Conservation (phyloP, 306 rosid species). For the Corylus avellana region DNA sequence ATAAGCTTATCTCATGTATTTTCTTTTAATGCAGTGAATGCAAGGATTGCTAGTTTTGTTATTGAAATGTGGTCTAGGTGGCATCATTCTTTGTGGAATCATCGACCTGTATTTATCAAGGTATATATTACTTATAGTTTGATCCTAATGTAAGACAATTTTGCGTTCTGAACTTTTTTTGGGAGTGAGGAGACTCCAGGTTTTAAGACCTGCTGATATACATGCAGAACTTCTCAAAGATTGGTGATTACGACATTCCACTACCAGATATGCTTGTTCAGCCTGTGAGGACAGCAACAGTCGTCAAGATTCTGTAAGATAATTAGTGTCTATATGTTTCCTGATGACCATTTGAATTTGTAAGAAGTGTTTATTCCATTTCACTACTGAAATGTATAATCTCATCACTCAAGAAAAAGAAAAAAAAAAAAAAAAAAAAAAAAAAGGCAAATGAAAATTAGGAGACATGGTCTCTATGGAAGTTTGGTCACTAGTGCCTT, state of each 20-base stretch:
- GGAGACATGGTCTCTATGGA: neutral
- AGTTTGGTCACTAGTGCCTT: neutral
- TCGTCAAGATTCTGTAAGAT: slow-evolving; percentile 69
- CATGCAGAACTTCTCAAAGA: slow-evolving; percentile 52
- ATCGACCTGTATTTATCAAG: slow-evolving; percentile 52
- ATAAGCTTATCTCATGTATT: slow-evolving; percentile 13
- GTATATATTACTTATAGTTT: slow-evolving; percentile 29
- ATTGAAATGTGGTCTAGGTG: slow-evolving; percentile 90
- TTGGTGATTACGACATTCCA: slow-evolving; percentile 38
- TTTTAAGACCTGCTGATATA: slow-evolving; percentile 9
- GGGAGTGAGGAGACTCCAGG: neutral
- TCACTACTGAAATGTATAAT: neutral
- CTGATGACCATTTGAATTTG: slow-evolving; percentile 1
- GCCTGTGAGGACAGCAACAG: slow-evolving; percentile 71
- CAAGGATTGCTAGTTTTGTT: slow-evolving; percentile 58
- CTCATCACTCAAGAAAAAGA: neutral
- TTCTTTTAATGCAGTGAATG: slow-evolving; percentile 41
- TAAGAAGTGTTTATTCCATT: neutral
- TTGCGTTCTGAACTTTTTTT: neutral
- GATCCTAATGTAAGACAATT: neutral
- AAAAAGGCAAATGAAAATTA: neutral
- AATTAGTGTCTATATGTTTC: neutral
- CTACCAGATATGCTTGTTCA: slow-evolving; percentile 64
- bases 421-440: neutral
- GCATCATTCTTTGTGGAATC: slow-evolving; percentile 88